Base-by-base conservation (phyloP, 139 green algal species). In the Micractinium sp. region DNA sequence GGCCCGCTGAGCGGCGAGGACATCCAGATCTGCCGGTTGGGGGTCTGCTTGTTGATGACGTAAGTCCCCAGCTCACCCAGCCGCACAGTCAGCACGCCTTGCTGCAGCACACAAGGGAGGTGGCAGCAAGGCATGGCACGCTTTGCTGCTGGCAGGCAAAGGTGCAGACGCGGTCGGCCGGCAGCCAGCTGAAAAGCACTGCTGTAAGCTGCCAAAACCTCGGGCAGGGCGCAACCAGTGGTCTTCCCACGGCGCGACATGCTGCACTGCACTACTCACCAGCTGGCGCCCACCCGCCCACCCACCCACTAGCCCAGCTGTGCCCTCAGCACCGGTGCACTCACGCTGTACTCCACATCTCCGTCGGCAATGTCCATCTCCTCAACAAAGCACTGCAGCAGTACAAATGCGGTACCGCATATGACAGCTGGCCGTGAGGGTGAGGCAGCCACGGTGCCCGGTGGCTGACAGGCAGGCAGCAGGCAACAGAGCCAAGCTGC, bases 11-110 rank as follows among this genome's bases (percentile, higher is more conserved):
- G 89, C 2, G 98, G 98, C 0, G 97, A 99, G 4, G 96, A 99
- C 86, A 98, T 87, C 98, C 98, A 99, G 31, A 99, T 97, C 91
- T 99, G 97, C 23, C 94, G 94, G 93, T 99, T 99, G 35, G 97
- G 97, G 14, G 95, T 94, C 91, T 99, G 98, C 91, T 99, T 99
- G 94, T 99, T 99, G 71, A 99, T 93, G 0, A 99, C 98, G 73
- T 98, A 99, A 0, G 98, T 99, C 18, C 98, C 98, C 47, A 92
- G 66, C 14, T 89, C 74, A 2, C 96, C 97, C 27, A 99, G 91
- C 33, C 91, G 93, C 1, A 98, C 61, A 0, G 95, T 98, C 69
- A 99, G 88, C 78, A 99, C 97, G 0, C 97, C 96, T 95, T 97
- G 94, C 94, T 96, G 92, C 75, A 82, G 5, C 14, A 22, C 53